These are phyloP conservation scores for Xerocomellus chrysenteron DNA, from an alignment of 768 basidiomycete species.

Conservation along the genomic window DNA sequence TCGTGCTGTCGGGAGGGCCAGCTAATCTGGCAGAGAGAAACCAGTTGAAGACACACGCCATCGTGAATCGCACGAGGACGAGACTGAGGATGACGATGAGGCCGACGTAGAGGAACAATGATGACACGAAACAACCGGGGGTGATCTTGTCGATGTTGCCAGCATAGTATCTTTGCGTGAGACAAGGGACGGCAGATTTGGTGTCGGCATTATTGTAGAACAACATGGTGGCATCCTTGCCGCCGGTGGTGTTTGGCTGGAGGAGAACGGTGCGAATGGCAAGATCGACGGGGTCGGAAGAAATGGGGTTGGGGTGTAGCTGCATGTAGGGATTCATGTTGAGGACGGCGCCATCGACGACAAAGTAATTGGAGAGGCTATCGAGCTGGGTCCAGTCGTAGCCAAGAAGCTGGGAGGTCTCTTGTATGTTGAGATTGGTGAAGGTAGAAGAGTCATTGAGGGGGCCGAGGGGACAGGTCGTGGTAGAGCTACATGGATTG, in stretches of 20 bases:
- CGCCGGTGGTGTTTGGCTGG: conserved; percentile 46
- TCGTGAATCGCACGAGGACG: conserved; percentile 87
- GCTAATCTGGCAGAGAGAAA: conserved; percentile 84
- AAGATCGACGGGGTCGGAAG: conserved; percentile 75
- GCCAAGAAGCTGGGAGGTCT: conserved; percentile 71
- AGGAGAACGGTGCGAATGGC: conserved; percentile 76
- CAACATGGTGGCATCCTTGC: conserved; percentile 88
- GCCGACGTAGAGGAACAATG: conserved; percentile 85
- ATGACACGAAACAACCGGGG: conserved; percentile 91
- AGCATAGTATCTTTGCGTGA: conserved; percentile 82
- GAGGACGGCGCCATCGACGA: conserved; percentile 91
- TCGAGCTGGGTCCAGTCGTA: conserved; percentile 92
- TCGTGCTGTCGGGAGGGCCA: conserved; percentile 65
- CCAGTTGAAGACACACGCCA: conserved; percentile 98
- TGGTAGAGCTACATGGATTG: conserved; percentile 59
- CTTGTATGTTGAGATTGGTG: conserved; percentile 56
- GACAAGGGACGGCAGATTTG: conserved; percentile 70
- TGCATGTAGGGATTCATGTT: conserved; percentile 87
- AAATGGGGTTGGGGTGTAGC: conserved; percentile 64
- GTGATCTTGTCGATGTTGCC: conserved; percentile 97
- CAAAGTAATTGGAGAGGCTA: conserved; percentile 69
- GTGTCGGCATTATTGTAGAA: conserved; percentile 74
- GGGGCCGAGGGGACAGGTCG: conserved; percentile 65
- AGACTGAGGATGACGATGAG: conserved; percentile 89
- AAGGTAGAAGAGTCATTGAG: conserved; percentile 59